Conservation (phyloP, 2,329 filamentous ascomycete genomes). For the Fusarium zealandicum region DNA sequence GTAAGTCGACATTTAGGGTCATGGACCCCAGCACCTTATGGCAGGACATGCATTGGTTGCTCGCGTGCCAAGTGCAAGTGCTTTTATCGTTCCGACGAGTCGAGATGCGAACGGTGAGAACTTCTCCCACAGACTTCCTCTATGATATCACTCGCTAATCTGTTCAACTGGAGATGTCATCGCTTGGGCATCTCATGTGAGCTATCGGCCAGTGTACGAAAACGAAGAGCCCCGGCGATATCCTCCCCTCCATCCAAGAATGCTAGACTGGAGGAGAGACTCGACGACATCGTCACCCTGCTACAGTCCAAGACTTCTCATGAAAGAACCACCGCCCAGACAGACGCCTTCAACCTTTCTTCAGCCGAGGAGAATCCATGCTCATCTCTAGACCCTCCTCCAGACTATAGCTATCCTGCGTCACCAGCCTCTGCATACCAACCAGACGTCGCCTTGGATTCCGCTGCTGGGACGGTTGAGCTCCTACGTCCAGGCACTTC, state of each 20-base stretch:
- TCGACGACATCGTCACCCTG: constrained; percentile 41
- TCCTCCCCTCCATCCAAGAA: background rate
- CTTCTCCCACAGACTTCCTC: background rate
- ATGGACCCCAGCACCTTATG: constrained; percentile 47
- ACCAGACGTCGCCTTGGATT: constrained; percentile 21
- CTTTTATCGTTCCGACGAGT: constrained; percentile 43
- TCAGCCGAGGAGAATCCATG: background rate
- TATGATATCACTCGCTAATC: background rate
- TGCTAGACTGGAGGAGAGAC: constrained; percentile 32
- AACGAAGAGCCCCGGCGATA: constrained; percentile 23
- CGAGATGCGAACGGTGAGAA: constrained; percentile 47
- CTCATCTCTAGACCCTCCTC: background rate
- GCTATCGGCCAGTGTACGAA: constrained; percentile 46
- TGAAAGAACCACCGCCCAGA: background rate
- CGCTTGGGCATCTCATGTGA: constrained; percentile 52
- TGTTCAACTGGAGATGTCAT: constrained; percentile 41
- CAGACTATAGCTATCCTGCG: background rate
- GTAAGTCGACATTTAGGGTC: background rate
- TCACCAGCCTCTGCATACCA: background rate
- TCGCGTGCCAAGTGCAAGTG: constrained; percentile 56
- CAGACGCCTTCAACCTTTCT: background rate
- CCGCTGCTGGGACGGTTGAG: constrained; percentile 4
- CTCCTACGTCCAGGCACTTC: constrained; percentile 7
- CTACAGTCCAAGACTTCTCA: constrained; percentile 30
- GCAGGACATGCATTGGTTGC: constrained; percentile 52